These are phyloP conservation scores for Solanum commersonii DNA, from an alignment of 257 asterid species.

Conservation along the genomic window DNA sequence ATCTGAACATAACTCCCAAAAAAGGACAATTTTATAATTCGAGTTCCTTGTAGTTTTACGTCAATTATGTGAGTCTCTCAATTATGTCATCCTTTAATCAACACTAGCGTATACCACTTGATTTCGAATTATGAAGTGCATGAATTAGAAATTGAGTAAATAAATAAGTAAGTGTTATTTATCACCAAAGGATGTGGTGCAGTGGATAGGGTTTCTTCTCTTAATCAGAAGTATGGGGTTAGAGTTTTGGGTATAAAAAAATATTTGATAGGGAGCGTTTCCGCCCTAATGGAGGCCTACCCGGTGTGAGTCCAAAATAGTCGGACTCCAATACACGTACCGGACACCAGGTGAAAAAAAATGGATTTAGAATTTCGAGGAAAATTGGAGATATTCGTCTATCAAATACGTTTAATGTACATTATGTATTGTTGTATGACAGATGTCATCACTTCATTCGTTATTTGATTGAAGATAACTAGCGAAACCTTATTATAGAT, in stretches of 20 bases:
- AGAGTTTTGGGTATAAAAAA: too few relatives aligned
- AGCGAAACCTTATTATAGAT: background rate
- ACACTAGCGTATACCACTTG: background rate
- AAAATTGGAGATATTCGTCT: background rate
- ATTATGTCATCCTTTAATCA: background rate
- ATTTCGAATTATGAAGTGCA: background rate
- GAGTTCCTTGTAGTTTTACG: background rate
- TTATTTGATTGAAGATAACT: background rate
- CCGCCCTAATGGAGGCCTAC: background rate
- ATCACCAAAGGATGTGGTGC: background rate
- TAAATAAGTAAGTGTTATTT: background rate
- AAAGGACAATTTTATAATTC: background rate
- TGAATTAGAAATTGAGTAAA: background rate
- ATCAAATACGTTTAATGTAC: background rate
- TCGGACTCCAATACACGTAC: too few relatives aligned
- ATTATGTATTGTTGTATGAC: background rate
- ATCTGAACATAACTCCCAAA: background rate
- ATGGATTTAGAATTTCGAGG: background rate
- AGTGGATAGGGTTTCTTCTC: too few relatives aligned
- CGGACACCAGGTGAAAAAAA: background rate
- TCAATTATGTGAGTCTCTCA: background rate
- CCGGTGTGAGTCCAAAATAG: background rate
- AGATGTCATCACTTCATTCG: background rate
- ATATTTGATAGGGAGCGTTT: accelerated
- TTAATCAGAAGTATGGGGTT: too few relatives aligned